phyloP scores from a whole-genome alignment of 208 protist genomes.

The Lotmaria passim region DNA sequence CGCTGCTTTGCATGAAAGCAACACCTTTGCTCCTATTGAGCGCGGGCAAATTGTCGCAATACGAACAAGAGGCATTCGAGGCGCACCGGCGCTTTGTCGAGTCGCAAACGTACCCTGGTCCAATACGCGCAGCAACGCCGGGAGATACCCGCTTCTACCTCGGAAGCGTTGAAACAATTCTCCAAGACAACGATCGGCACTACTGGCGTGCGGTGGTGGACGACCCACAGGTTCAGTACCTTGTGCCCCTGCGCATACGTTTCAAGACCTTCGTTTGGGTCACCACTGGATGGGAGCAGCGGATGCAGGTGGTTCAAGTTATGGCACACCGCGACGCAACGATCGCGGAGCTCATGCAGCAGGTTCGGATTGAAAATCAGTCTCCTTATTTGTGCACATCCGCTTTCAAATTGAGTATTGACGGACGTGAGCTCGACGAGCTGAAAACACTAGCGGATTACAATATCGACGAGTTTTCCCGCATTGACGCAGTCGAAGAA shows the following conservation, averaged over 20 bases:
- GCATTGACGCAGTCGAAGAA: constrained; percentile 80
- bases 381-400: constrained; percentile 82
- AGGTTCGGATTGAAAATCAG: constrained; percentile 80
- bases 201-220: constrained; percentile 88
- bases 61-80: constrained; percentile 88
- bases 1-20: constrained; percentile 4
- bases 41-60: constrained; percentile 48
- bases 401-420: constrained; percentile 65
- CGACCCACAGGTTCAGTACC: constrained; percentile 76
- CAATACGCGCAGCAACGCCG: constrained; percentile 78
- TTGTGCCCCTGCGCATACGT: constrained; percentile 75
- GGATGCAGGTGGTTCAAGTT: constrained; percentile 80
- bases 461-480: constrained; percentile 61
- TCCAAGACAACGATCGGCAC: constrained; percentile 80
- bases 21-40: constrained; percentile 30
- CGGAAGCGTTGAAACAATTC: constrained; percentile 74
- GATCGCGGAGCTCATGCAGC: constrained; percentile 71
- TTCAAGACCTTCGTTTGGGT: constrained; percentile 87
- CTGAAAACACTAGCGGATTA: constrained; percentile 58
- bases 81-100: constrained; percentile 55
- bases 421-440: constrained; percentile 73
- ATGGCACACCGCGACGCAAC: constrained; percentile 71
- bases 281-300: constrained; percentile 79
- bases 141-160: constrained; percentile 88
- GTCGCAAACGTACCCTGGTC: constrained; percentile 75